Evolutionary conservation across 345 rosid genomes (phyloP), one percentile per base, ranked within the genome.

Genomic region (Eucalyptus albens): DNA sequence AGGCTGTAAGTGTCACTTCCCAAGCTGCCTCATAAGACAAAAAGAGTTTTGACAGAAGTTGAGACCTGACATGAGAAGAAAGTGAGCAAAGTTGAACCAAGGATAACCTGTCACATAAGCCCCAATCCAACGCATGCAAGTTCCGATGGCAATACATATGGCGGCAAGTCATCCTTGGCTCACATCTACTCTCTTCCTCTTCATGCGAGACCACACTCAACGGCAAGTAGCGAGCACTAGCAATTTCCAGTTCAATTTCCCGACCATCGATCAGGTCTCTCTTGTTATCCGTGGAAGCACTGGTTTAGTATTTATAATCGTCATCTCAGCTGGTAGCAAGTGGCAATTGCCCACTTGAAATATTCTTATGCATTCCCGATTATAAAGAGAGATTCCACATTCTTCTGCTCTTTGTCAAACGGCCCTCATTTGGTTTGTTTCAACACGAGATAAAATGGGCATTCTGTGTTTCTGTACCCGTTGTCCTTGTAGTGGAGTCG

Each of bases 91-190:
- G 50, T 15, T 42, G 91, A 90, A 19, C 91, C 87, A 87, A 87
- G 81, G 49, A 90, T 26, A 1, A 88, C 89, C 17, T 31, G 45
- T 51, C 47, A 27, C 27, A 49, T 15, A 47, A 88, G 81, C 37
- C 81, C 81, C 81, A 33, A 17, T 69, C 24, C 81, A 69, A 33
- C 81, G 37, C 81, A 69, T 69, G 44, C 19, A 69, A 31, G 81
- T 33, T 40, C 44, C 44, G 81, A 69, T 69, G 42, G 42, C 53
- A 10, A 22, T 47, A 11, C 22, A 50, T 26, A 24, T 9, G 91
- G 88, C 87, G 89, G 94, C 94, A 93, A 92, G 92, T 90, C 94
- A 93, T 93, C 93, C 92, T 93, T 92, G 93, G 94, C 92, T 93
- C 93, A 92, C 47, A 17, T 67, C 88, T 91, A 89, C 93, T 90